phyloP scores from a whole-genome alignment of 768 basidiomycete species.

The Rhodotorula graminis region DNA sequence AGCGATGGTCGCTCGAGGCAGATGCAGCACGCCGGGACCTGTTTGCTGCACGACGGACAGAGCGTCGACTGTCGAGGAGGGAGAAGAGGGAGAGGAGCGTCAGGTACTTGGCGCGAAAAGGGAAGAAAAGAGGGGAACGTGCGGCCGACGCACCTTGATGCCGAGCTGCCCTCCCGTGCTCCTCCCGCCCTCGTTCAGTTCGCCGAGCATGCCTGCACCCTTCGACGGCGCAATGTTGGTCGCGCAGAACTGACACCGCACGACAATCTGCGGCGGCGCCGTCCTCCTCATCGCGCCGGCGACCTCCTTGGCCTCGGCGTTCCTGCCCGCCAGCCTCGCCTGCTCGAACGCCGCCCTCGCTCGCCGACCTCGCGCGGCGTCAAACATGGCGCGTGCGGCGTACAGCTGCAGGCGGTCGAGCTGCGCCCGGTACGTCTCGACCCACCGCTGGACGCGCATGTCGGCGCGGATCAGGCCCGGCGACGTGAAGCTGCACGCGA shows the following conservation, averaged over 20 bases:
- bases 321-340: slow-evolving; percentile 23
- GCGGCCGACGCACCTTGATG: slow-evolving; percentile 4
- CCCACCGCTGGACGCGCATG: slow-evolving; percentile 31
- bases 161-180: not conserved
- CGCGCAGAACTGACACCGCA: slow-evolving; percentile 32
- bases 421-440: slow-evolving; percentile 32
- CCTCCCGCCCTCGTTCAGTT: not conserved
- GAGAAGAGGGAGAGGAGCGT: too few species aligned
- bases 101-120: not conserved
- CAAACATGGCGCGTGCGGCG: slow-evolving; percentile 27
- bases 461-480: slow-evolving; percentile 35
- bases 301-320: slow-evolving; percentile 29
- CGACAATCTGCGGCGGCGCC: slow-evolving; percentile 27
- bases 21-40: slow-evolving; percentile 34
- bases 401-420: slow-evolving; percentile 32
- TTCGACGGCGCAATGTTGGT: slow-evolving; percentile 13
- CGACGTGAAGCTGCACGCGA: slow-evolving; percentile 34
- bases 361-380: slow-evolving; percentile 21
- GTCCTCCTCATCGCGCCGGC: slow-evolving; percentile 16
- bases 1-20: slow-evolving; percentile 30
- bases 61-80: slow-evolving; percentile 14
- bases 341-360: slow-evolving; percentile 30
- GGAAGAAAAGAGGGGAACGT: not conserved
- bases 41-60: slow-evolving; percentile 36
- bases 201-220: not conserved